Conservation (phyloP, 2,329 filamentous ascomycete genomes). For the Thielaviopsis populi region DNA sequence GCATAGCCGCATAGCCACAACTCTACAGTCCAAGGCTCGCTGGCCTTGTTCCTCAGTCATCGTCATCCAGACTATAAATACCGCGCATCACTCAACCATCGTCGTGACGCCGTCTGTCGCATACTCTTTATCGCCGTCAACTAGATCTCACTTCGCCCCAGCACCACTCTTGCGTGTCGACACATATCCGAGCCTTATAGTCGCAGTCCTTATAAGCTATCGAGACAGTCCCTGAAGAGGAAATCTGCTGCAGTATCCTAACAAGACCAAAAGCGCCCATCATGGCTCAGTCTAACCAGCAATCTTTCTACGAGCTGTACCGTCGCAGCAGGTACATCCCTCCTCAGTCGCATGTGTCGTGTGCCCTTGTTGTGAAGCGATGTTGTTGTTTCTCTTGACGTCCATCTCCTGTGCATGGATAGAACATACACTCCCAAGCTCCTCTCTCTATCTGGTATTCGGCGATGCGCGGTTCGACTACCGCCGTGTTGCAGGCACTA, state of each 20-base stretch:
- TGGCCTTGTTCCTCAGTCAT: constrained; percentile 12
- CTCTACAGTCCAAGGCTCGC: background rate
- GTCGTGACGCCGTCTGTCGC: background rate
- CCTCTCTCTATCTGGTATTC: background rate
- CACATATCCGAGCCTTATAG: background rate
- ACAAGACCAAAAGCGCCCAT: background rate
- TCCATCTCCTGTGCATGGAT: background rate
- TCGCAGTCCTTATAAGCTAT: background rate
- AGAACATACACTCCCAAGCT: background rate
- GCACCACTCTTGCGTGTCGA: constrained; percentile 12
- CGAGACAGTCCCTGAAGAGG: background rate
- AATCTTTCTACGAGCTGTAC: constrained; percentile 84
- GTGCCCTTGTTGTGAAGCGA: background rate
- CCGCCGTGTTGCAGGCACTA: background rate
- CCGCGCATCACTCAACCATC: background rate
- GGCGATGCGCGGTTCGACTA: background rate
- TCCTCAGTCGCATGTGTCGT: constrained; percentile 7
- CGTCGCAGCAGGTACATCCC: constrained; percentile 78
- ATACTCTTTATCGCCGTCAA: background rate
- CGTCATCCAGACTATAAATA: constrained; percentile 21
- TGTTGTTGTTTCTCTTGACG: background rate
- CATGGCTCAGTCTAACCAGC: constrained; percentile 21
- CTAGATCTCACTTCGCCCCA: background rate
- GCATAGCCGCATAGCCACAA: background rate
- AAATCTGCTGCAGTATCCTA: background rate